Base-by-base conservation (phyloP, 306 rosid species). In the Comarum palustre region DNA sequence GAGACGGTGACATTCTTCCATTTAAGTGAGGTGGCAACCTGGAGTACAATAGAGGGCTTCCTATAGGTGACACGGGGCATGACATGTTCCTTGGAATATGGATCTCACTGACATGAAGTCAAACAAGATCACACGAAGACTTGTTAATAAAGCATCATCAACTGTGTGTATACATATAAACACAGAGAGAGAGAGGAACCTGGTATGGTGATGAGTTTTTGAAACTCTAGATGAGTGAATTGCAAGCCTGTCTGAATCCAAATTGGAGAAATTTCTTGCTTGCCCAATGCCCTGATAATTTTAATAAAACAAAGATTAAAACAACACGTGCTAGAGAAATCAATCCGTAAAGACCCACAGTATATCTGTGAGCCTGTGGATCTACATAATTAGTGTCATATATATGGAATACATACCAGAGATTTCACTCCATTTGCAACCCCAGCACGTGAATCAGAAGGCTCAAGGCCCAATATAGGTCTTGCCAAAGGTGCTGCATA, bases 21-120 rank as follows among this genome's bases (percentile, higher is more conserved):
- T 86, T 91, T 76, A 86, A 77, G 83, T 86, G 93, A 69, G 90
- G 90, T n/a, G 99, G 95, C 24, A 97, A 95, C 80, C 91, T 90
- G 66, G 99, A 88, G 83, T 85, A 82, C 86, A 89, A 84, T 81
- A 90, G 94, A 78, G 99, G 99, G 88, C 99, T 95, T 84, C 96
- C 99, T 29, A 91, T 86, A 65, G 99, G 99, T 54, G 99, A 95
- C 73, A 95, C 97, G 4, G 96, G 99, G 80, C 99, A 95, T 75
- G 99, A 95, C 75, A 95, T 82, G 75, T 91, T 95, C 84, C 89
- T 83, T 48, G 90, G 88, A 74, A 88, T 86, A 55, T 82, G 92
- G 82, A 84, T 84, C 75, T 95, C 99, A 78, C 97, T 95, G 96
- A 68, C 80, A 75, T 83, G 63, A 64, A 66, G 20, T 51, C 42